A percentile compares a stretch with the other conserved stretches of the same genome.
Conservation (phyloP, 345 rosid genomes). For the Populus alba region DNA sequence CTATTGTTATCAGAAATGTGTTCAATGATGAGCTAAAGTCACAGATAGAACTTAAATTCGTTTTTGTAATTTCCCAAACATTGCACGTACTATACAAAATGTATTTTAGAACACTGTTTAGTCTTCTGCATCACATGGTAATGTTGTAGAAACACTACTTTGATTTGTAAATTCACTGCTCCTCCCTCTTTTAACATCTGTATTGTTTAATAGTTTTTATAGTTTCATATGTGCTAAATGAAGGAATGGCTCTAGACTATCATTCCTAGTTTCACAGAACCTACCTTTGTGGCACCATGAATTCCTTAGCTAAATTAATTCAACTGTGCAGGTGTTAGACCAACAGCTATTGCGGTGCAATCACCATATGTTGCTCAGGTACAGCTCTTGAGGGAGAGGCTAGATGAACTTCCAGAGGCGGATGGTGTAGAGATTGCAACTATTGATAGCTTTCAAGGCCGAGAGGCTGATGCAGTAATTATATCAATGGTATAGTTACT, state of each 20-base stretch:
- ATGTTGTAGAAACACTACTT: too few relatives aligned
- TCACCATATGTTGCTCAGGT: conserved; percentile 99
- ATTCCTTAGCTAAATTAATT: neutral
- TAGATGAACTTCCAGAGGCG: conserved; percentile 75
- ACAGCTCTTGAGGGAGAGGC: conserved; percentile 82
- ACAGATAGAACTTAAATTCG: neutral
- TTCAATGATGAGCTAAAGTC: neutral
- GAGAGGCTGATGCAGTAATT: conserved; percentile 94
- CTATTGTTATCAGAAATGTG: neutral
- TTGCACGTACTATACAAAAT: neutral
- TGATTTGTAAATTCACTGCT: too few relatives aligned
- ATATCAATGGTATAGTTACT: conserved; percentile 77
- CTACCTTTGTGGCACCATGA: too few relatives aligned
- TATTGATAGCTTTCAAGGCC: conserved; percentile 94
- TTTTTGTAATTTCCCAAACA: neutral
- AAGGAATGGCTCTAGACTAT: too few relatives aligned
- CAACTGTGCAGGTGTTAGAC: conserved; percentile 65
- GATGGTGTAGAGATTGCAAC: conserved; percentile 90
- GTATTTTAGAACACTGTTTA: too few relatives aligned
- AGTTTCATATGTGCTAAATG: too few relatives aligned
- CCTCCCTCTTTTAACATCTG: too few relatives aligned
- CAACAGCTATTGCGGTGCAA: conserved; percentile 77
- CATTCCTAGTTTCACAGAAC: too few relatives aligned
- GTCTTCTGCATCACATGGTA: too few relatives aligned
- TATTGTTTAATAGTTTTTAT: too few relatives aligned